Conservation (phyloP, 2,329 filamentous ascomycete species). For the Blastomyces gilchristii region DNA sequence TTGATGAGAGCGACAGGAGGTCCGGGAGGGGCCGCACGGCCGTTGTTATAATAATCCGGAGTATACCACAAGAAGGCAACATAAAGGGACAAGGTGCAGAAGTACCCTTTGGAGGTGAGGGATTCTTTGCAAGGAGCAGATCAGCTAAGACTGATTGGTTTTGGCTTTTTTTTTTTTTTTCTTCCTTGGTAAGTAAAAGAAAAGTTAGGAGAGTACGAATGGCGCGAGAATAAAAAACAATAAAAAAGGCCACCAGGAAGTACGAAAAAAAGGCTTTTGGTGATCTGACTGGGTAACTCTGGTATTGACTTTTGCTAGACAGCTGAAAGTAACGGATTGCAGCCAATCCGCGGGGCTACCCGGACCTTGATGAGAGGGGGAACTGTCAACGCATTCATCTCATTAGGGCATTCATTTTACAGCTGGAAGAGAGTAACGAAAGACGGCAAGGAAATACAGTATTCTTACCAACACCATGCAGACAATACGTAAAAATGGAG, state of each 20-base stretch:
- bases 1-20: conserved; percentile 5
- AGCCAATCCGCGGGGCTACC: conserved; percentile 1
- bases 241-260: background rate
- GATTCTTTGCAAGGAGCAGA: conserved; percentile 4
- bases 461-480: background rate
- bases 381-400: background rate
- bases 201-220: conserved; percentile 1
- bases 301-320: background rate
- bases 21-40: conserved; percentile 8
- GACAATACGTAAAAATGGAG: background rate
- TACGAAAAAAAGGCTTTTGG: background rate
- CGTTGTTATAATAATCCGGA: conserved; percentile 9
- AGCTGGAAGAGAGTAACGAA: background rate
- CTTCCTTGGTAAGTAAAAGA: background rate
- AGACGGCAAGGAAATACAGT: background rate
- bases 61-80: background rate
- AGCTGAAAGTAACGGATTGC: background rate
- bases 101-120: conserved; percentile 2
- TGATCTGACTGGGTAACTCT: background rate
- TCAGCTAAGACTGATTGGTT: conserved; percentile 4
- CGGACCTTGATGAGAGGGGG: background rate
- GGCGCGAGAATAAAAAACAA: conserved; percentile 2
- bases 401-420: background rate
- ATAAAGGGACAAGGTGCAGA: conserved; percentile 4
- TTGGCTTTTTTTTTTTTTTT: background rate